Evolutionary conservation across 2,329 filamentous ascomycete species (phyloP), one percentile per base, ranked within the genome.

Genomic region (Zelopaecilomyces penicillatus): DNA sequence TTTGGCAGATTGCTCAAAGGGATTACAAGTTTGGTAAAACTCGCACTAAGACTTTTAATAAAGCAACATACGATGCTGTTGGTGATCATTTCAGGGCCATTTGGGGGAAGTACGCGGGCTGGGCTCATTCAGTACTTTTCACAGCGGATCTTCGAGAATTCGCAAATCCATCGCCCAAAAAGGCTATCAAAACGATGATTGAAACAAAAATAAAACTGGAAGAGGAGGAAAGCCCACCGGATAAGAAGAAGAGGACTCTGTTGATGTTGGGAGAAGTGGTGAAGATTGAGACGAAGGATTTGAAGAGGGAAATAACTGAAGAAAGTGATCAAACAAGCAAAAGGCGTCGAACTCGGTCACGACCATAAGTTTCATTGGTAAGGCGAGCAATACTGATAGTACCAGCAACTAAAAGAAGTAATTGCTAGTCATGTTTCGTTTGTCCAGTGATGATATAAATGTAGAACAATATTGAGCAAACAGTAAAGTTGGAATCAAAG

Each of bases 61-160:
- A 94, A 59, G 78, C 76, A 35, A 90, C 87, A 51, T 97, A 98
- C 58, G 83, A 93, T 60, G 87, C 88, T 0, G 81, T 98, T 10
- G 93, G 86, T 1, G 86, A 95, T 51, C 85, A 94, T 56, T 98
- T 98, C 57, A 78, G 93, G 44, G 74, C 74, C 33, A 73, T 97
- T 1, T 98, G 94, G 93, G 93, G 93, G 0, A 78, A 84, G 47
- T 87, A 97, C 56, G 93, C 93, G 1, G 93, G 93, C 1, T 98
- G 94, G 94, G 93, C 94, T 7, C 93, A 98, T 67, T 95, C 87
- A 3, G 93, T 98, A 6, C 72, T 98, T 9, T 98, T 98, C 59
- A 95, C 93, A 0, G 94, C 93, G 0, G 90, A 98, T 59, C 65
- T 98, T 45, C 85, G 80, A 58, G 79, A 87, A 0, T 97, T 97